Evolutionary conservation across 106 monocot species (phyloP), one percentile per base, ranked within the genome.

Genomic region (Phalaenopsis aphrodite): DNA sequence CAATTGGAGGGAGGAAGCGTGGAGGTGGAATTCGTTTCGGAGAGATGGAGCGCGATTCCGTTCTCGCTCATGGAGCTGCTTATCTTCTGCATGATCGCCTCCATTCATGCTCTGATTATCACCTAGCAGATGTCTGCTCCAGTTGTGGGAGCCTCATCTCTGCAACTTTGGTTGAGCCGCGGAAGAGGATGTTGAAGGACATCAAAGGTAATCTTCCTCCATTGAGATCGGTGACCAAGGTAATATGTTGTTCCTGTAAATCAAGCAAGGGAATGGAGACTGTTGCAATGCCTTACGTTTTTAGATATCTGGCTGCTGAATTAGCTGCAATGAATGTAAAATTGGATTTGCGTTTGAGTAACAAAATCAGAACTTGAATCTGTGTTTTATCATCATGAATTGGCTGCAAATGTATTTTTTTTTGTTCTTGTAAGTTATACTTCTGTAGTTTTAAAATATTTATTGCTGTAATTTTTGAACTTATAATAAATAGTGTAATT

Each of bases 11-110:
- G 65, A 87, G 98, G 81, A 99, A 93, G 55, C 85, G 85, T n/a
- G 98, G 98, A 30, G 98, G 98, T 78, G 98, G 98, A 5, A 89
- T 99, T 18, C 98, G 98, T n/a, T 99, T 99, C 58, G 98, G 98
- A 11, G 98, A 99, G 81, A 99, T 99, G 98, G 98, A 99, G 75
- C 94, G 98, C 5, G 98, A 99, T 73, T 89, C 98, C 5, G 18
- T 99, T 55, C 89, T 99, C 14, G 98, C 98, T 39, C 98, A 99
- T 77, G 98, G 98, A 46, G 88, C 98, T 72, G 84, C 98, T 16
- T 99, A 99, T 76, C 81, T 99, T 10, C 75, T 99, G 68, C 98
- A 99, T 21, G 98, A 99, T 55, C 83, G 98, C 42, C 94, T 99
- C 39, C 98, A 99, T 78, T 89, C 91, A 0, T 91, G 91, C 80